Base-by-base conservation (phyloP, 2,329 filamentous ascomycete species). In the Penicillium sp. region DNA sequence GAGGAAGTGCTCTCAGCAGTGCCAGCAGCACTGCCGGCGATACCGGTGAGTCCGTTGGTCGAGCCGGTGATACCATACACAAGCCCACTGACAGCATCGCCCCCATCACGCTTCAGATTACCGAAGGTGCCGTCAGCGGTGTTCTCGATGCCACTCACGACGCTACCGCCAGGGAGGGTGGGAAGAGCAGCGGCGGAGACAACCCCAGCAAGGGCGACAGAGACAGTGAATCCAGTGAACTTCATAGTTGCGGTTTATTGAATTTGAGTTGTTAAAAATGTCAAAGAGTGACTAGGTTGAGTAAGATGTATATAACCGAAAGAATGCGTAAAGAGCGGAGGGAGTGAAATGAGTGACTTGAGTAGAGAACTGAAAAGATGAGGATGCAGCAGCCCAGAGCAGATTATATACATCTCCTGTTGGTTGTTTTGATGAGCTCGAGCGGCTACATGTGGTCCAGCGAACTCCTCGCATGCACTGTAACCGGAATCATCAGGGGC, bases 161-260 rank as follows among this genome's bases (percentile, higher is more conserved):
- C 48, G 14, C 43, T 37, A 23, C 57, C 35, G 15, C 41, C 40
- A 29, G 50, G 47, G 26, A 62, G 35, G 23, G 43, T 20, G 26
- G 71, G 70, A 27, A 73, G 56, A 42, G 68, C 69, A 31, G 64
- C 65, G 27, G 69, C 63, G 37, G 65, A 67, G 44, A 64, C 66
- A 56, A 65, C 54, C 58, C 69, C 60, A 51, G 66, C 67, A 50
- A 73, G 41, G 41, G 69, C 69, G 25, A 74, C 59, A 33, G 70
- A 67, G 51, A 67, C 52, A 40, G 67, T 46, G 49, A 74, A 60
- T 63, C 67, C 67, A 60, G 69, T 68, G 67, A 73, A 68, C 68
- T 73, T 74, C 72, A 73, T 74, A 56, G 41, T 71, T 55, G 54
- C 54, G 49, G 46, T 61, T 58, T 35, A 29, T 25, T 53, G 46